Conservation (phyloP, 78 protist species). For the Cavenderia fasciculata region DNA sequence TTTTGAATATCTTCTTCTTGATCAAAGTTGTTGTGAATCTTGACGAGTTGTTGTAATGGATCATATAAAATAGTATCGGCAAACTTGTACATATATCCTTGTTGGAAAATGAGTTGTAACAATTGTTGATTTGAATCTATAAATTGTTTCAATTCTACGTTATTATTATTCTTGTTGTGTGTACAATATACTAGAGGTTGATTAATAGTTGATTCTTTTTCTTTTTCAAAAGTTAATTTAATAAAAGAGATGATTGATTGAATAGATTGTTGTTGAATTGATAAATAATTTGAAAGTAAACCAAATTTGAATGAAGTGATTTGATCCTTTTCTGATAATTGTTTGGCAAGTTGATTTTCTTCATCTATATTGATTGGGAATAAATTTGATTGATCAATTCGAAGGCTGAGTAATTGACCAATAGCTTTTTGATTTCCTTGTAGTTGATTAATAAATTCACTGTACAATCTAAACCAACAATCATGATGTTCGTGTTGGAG, state of each 20-base stretch:
- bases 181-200: neutral
- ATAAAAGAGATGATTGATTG: neutral
- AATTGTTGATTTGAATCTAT: constrained; percentile 32
- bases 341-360: neutral
- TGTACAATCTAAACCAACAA: constrained; percentile 63
- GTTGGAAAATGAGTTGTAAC: constrained; percentile 32
- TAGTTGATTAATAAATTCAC: neutral
- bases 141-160: neutral
- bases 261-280: neutral
- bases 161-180: neutral
- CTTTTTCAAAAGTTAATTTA: neutral
- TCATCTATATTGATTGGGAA: constrained; percentile 8
- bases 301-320: constrained; percentile 38
- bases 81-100: constrained; percentile 22
- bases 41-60: constrained; percentile 1
- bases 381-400: constrained; percentile 40
- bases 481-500: neutral
- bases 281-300: constrained; percentile 9
- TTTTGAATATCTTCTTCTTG: neutral
- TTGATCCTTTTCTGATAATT: neutral
- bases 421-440: neutral
- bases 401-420: constrained; percentile 12
- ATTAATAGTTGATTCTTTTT: neutral
- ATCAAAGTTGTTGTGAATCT: constrained; percentile 3
- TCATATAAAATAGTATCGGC: neutral